Conservation (phyloP, 306 rosid genomes). For the Prunus mira region DNA sequence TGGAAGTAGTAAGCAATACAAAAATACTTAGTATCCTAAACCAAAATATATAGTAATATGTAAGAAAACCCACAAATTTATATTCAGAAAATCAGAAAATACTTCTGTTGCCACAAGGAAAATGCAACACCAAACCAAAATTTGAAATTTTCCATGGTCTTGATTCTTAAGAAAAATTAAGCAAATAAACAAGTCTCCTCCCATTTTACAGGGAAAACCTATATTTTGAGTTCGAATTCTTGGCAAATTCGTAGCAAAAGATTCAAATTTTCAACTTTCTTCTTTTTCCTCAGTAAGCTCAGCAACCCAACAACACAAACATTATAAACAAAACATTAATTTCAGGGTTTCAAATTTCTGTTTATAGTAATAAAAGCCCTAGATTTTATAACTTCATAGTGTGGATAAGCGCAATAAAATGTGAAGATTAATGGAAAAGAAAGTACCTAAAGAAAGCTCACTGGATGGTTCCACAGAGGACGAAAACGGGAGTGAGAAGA, state of each 20-base stretch:
- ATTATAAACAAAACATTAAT: neutral
- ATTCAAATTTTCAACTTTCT: neutral
- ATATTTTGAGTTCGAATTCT: neutral
- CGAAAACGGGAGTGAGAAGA: constrained; percentile 5
- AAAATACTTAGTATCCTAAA: too few relatives aligned
- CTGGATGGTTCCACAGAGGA: constrained; percentile 18
- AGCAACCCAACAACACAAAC: neutral
- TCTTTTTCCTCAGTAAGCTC: neutral
- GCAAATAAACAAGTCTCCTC: neutral
- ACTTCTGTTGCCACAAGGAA: neutral
- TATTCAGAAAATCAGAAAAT: neutral
- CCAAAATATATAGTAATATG: too few relatives aligned
- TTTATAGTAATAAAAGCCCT: constrained; percentile 4
- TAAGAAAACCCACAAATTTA: too few relatives aligned
- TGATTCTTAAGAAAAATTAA: neutral
- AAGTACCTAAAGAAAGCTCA: constrained; percentile 44
- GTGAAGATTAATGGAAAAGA: constrained; percentile 1
- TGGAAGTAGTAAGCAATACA: too few relatives aligned
- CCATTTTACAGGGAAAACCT: neutral
- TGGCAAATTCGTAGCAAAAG: neutral
- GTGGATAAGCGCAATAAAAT: constrained; percentile 3
- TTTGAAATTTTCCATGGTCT: neutral
- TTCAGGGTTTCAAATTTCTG: neutral
- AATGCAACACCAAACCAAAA: neutral
- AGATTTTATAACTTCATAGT: neutral